These are phyloP conservation scores for Sporothrix pseudoabietina DNA, from an alignment of 2,329 filamentous ascomycete genomes.

Conservation along the genomic window DNA sequence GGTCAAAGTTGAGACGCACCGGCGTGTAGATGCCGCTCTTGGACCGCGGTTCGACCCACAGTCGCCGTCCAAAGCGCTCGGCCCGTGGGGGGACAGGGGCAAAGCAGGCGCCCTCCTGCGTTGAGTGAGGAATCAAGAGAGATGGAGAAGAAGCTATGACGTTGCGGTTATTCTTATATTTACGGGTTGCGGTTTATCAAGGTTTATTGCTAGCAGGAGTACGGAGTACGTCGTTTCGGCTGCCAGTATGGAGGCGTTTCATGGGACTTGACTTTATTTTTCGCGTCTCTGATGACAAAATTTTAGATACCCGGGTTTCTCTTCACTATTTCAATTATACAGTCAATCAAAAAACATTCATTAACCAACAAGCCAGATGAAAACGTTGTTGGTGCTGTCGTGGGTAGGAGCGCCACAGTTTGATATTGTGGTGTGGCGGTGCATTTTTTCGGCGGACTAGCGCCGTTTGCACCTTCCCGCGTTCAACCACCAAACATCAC, in stretches of 20 bases:
- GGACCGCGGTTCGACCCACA: conserved; percentile 33
- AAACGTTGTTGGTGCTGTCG: background rate
- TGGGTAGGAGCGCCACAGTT: conserved; percentile 9
- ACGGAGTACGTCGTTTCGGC: background rate
- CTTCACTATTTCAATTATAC: background rate
- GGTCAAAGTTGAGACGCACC: conserved; percentile 30
- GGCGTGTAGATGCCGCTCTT: conserved; percentile 30
- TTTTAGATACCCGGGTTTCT: background rate
- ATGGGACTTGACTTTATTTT: background rate
- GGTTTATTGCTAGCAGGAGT: background rate
- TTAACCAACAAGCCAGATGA: background rate
- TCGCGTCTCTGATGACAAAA: background rate
- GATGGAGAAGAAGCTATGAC: background rate
- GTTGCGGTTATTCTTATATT: background rate
- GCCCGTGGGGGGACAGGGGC: conserved; percentile 27
- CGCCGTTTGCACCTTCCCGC: conserved; percentile 19
- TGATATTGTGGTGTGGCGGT: conserved; percentile 17
- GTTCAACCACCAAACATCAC: conserved; percentile 3
- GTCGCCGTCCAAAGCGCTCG: conserved; percentile 24
- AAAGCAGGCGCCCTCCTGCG: background rate
- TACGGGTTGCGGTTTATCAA: background rate
- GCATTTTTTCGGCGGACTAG: conserved; percentile 3
- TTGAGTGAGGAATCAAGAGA: background rate
- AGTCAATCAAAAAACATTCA: background rate
- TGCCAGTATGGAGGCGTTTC: background rate